Evolutionary conservation across 108 stramenopile species (phyloP), one percentile per base, ranked within the genome.

Genomic region (Pseudonitzschia multiseries): DNA sequence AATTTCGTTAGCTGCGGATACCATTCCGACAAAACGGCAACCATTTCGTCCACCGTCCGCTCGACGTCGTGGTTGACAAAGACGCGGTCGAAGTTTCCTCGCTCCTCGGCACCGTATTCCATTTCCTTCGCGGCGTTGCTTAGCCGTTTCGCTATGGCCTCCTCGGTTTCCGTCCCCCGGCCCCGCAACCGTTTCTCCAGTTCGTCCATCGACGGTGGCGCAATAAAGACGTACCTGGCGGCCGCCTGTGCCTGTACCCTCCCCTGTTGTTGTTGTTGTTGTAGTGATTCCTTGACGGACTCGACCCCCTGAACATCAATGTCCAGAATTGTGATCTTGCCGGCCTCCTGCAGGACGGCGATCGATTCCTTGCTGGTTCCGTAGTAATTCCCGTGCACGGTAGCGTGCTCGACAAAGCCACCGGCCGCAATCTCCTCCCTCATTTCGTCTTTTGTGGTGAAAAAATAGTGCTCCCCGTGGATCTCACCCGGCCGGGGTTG

Each of bases 381-480:
- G 73, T 99, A 99, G 63, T 96, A 92, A 77, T 97, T 97, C 53
- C 92, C 96, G 81, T 98, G 97, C 36, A 99, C 73, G 43, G 56
- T 69, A 21, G 98, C 98, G 69, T 87, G 87, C 80, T 98, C 97
- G 24, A 98, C 79, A 73, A 85, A 86, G 60, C 81, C 83, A 42
- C 83, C 84, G 29, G 74, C 77, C n/a, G 77, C 87, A 63, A 99
- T 98, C 51, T 86, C 93, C 28, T 84, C 74, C 75, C 88, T 85
- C 53, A 99, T 95, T 3, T 65, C 73, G 22, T 93, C 93, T 13
- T 83, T 81, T 2, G 86, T 87, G 50, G 84, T 81, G 71, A 98
- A 99, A 77, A 97, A 72, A 77, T 98, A 99, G 73, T 97, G 94
- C 51, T 91, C 80, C 4, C 96, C 96, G 70, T 95, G 79, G 50